Conservation (phyloP, 306 rosid genomes). For the Lotus japonicus region DNA sequence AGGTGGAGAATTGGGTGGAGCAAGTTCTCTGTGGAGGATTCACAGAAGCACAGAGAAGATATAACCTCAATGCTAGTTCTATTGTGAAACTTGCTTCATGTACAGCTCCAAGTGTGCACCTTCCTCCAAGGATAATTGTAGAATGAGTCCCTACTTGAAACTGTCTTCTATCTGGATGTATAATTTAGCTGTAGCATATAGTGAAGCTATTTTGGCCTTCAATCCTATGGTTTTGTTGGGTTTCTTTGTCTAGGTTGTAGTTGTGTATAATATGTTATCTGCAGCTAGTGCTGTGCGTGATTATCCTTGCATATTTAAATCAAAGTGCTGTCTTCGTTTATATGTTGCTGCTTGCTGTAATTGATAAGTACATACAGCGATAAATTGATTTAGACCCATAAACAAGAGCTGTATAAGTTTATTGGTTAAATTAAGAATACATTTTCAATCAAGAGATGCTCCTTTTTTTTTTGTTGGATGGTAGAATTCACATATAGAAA, state of each 20-base stretch:
- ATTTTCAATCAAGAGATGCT: background rate
- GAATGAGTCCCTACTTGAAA: slow-evolving; percentile 26
- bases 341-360: slow-evolving; percentile 16
- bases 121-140: slow-evolving; percentile 55
- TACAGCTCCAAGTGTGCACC: slow-evolving; percentile 35
- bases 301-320: slow-evolving; percentile 30
- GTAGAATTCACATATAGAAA: too few relatives aligned
- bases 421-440: background rate
- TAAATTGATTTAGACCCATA: background rate
- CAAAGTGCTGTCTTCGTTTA: slow-evolving; percentile 7
- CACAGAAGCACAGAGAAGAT: slow-evolving; percentile 42
- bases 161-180: slow-evolving; percentile 36
- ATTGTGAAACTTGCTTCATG: slow-evolving; percentile 48
- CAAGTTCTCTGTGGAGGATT: slow-evolving; percentile 60
- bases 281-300: slow-evolving; percentile 35
- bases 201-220: slow-evolving; percentile 34
- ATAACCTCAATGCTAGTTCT: slow-evolving; percentile 37
- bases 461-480: too few relatives aligned
- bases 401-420: background rate
- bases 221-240: slow-evolving; percentile 48
- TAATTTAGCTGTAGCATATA: slow-evolving; percentile 44
- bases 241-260: slow-evolving; percentile 28
- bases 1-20: slow-evolving; percentile 73
- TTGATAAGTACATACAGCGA: slow-evolving; percentile 1
- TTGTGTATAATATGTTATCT: slow-evolving; percentile 44